Evolutionary conservation across 352 stramenopile genomes (phyloP), one percentile per base, ranked within the genome.

Genomic region (Thalassiosira pacifica): DNA sequence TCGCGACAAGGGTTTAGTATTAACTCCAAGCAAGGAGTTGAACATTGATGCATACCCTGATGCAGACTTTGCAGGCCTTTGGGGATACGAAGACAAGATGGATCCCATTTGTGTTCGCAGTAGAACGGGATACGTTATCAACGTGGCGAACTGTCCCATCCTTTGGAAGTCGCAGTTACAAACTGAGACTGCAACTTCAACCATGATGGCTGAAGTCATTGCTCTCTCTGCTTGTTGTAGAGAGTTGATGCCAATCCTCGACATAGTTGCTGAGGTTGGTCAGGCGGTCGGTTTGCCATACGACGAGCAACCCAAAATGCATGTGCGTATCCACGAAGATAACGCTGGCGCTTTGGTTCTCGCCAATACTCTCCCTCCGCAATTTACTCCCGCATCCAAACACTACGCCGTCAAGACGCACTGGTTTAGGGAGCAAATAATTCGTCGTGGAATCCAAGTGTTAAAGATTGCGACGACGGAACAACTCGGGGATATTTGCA

Each of bases 311-410:
- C 3, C 72, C 13, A 9, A n/a, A 2, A 29, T 80, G 0, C 72
- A 80, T 29, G 29, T 80, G 2, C 18, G 24, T 13, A 59, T 80
- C 26, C 72, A 80, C 31, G 59, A 80, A 59, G 72, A 80, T 40
- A 80, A 80, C 40, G 70, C 63, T 61, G 70, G 70, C 31, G 70
- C 70, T 31, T 24, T 79, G 11, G 4, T 29, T 31, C 42, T 80
- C 2, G 60, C 45, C 2, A 57, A 80, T 13, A 9, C 73, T 11
- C 52, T 68, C 37, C 53, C 53, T 27, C 31, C 29, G 22, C 29
- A 24, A 0, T 68, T 77, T 52, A 77, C 69, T 18, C 55, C 34
- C 22, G 34, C n/a, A 9, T 71, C 63, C 4, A 71, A 71, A 37
- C 63, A 71, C 42, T 71, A 71, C 37, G 63, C 34, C 1, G 37